These are phyloP conservation scores for Tylopilus sp. DNA, from an alignment of 1,284 basidiomycete genomes.

Conservation along the genomic window DNA sequence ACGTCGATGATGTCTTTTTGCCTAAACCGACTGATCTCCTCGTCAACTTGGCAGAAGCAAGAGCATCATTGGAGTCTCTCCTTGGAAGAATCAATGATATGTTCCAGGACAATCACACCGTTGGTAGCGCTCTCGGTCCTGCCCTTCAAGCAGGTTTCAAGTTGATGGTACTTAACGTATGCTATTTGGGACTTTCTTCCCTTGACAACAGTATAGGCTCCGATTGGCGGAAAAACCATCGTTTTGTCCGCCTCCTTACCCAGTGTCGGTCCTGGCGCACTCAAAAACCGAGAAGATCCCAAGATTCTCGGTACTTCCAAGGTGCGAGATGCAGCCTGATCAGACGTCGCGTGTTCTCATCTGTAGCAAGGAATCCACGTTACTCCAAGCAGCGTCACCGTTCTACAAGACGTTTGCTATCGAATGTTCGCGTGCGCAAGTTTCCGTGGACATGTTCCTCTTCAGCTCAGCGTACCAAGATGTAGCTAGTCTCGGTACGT, in stretches of 20 bases:
- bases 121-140: slow-evolving; percentile 94
- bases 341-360: slow-evolving; percentile 8
- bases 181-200: not conserved
- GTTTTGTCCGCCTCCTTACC: slow-evolving; percentile 87
- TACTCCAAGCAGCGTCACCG: slow-evolving; percentile 83
- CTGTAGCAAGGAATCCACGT: slow-evolving; percentile 64
- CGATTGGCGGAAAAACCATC: slow-evolving; percentile 94
- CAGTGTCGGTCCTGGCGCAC: slow-evolving; percentile 81
- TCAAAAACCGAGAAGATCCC: slow-evolving; percentile 95
- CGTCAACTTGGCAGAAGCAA: slow-evolving; percentile 86
- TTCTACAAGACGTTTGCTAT: slow-evolving; percentile 99
- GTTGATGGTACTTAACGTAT: slow-evolving; percentile 60
- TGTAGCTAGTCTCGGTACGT: slow-evolving; percentile 81
- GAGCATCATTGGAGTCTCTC: slow-evolving; percentile 77
- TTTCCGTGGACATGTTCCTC: slow-evolving; percentile 99
- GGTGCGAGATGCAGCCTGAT: slow-evolving; percentile 38
- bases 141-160: slow-evolving; percentile 95
- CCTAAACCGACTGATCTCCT: slow-evolving; percentile 95
- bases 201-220: slow-evolving; percentile 44
- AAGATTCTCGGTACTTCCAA: slow-evolving; percentile 95
- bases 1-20: slow-evolving; percentile 95
- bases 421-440: slow-evolving; percentile 94
- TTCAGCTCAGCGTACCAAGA: slow-evolving; percentile 94
- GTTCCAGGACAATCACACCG: slow-evolving; percentile 90
- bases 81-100: slow-evolving; percentile 86